phyloP scores from a whole-genome alignment of 257 asterid species.

The Voacanga thouarsii region DNA sequence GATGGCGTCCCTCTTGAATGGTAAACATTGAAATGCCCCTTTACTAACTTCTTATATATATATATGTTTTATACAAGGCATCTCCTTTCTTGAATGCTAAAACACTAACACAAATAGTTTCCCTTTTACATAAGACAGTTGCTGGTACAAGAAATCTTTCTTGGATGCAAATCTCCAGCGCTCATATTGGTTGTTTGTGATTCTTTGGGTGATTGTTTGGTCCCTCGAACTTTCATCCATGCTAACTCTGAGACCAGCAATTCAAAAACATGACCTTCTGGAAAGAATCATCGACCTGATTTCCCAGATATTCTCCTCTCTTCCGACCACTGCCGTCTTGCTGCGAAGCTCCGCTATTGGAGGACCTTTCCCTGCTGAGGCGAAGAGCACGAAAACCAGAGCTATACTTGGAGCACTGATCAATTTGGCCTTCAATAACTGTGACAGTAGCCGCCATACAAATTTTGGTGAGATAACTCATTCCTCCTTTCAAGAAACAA shows the following conservation, averaged over 20 bases:
- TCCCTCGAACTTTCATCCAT: background rate
- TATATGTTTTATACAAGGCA: too few species aligned
- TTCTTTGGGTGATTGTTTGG: background rate
- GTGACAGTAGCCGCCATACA: constrained; percentile 19
- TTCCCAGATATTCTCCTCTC: constrained; percentile 7
- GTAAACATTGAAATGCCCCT: too few species aligned
- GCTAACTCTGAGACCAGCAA: constrained; percentile 26
- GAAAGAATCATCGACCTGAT: constrained; percentile 22
- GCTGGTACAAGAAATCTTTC: background rate
- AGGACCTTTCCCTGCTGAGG: background rate
- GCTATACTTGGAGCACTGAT: constrained; percentile 13
- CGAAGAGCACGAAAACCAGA: background rate
- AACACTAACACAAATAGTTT: too few species aligned
- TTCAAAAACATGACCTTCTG: constrained; percentile 26
- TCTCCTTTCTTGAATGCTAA: too few species aligned
- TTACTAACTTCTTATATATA: too few species aligned
- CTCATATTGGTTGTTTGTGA: background rate
- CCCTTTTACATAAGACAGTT: background rate
- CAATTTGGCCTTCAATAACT: constrained; percentile 11
- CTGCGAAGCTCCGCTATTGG: background rate
- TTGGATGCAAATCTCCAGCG: too few species aligned
- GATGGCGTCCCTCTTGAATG: too few species aligned
- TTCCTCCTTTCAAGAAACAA: constrained; percentile 4
- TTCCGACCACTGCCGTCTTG: background rate
- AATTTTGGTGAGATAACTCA: constrained; percentile 21